Evolutionary conservation across 805 yeast genomes (phyloP).

Genomic region (Candida chilensis): DNA sequence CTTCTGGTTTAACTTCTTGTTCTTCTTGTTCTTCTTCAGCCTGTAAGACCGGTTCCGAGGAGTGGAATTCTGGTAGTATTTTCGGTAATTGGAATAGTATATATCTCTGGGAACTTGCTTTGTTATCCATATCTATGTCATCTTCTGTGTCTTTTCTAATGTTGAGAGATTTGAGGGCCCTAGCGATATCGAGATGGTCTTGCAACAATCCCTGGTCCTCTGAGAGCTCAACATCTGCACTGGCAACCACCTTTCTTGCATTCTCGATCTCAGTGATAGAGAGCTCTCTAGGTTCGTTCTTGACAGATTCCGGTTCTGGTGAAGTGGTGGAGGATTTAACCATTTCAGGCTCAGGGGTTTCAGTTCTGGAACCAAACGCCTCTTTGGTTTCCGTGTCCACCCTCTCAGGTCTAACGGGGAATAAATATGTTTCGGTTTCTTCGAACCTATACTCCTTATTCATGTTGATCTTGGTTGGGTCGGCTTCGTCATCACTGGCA

Average conservation of each 20-base stretch:
- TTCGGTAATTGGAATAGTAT: constrained; percentile 42
- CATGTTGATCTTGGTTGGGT: constrained; percentile 49
- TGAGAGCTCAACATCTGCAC: constrained; percentile 5
- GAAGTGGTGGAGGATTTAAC: constrained; percentile 10
- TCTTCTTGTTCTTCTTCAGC: too few relatives aligned
- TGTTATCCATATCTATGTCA: constrained; percentile 2
- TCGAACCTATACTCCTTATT: constrained; percentile 46
- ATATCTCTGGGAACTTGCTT: constrained; percentile 8
- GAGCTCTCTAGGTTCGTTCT: constrained; percentile 7
- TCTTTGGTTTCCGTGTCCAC: too few relatives aligned
- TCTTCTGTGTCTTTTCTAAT: too few relatives aligned
- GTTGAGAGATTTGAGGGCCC: too few relatives aligned
- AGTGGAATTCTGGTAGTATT: constrained; percentile 30
- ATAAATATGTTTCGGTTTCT: constrained; percentile 43
- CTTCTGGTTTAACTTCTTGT: constrained; percentile 6
- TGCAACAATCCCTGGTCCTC: constrained; percentile 21
- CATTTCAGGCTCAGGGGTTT: constrained; percentile 26
- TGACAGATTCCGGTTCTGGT: constrained; percentile 16
- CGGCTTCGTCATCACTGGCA: constrained; percentile 30
- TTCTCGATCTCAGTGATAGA: constrained; percentile 5
- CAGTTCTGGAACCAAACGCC: too few relatives aligned
- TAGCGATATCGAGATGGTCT: too few relatives aligned
- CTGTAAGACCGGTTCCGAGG: too few relatives aligned
- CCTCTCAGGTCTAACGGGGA: constrained; percentile 67
- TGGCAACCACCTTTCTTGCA: too few relatives aligned